These are phyloP conservation scores for Stentor roeselii DNA, from an alignment of 73 alveolate genomes.

Conservation along the genomic window DNA sequence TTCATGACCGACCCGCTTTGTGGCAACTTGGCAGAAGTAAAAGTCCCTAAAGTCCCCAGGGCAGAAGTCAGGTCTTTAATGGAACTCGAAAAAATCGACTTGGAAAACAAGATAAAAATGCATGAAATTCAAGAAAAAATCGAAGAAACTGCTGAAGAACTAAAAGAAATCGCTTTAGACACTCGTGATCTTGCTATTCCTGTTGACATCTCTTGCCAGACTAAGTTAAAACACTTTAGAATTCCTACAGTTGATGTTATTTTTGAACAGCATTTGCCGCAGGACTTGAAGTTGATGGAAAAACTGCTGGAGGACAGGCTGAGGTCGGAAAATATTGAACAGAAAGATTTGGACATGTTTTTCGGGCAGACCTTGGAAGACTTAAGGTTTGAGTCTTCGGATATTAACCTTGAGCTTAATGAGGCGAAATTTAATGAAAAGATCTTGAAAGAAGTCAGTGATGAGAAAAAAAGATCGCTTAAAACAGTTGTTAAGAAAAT, in stretches of 20 bases:
- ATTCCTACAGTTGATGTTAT: not conserved
- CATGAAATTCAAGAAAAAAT: constrained; percentile 6
- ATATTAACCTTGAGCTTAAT: not conserved
- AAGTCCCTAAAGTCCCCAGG: not conserved
- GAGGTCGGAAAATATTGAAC: not conserved
- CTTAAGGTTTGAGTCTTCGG: not conserved
- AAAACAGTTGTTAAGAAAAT: not conserved
- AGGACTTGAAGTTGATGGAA: not conserved
- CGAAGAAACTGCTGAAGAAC: constrained; percentile 29
- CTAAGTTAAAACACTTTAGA: not conserved
- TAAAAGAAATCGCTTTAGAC: not conserved
- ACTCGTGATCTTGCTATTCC: not conserved
- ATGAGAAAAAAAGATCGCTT: not conserved
- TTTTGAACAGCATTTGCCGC: not conserved
- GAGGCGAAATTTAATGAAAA: not conserved
- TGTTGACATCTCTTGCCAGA: not conserved
- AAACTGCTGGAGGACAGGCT: not conserved
- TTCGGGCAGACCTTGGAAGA: not conserved
- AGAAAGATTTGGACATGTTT: not conserved
- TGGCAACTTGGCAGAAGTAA: constrained; percentile 10
- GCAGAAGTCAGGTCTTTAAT: not conserved
- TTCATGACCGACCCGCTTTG: not conserved
- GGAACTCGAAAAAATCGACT: not conserved
- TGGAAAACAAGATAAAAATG: constrained; percentile 1
- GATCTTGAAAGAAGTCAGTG: not conserved